phyloP scores from a whole-genome alignment of 768 basidiomycete species.

The Pleurotus tuoliensis region DNA sequence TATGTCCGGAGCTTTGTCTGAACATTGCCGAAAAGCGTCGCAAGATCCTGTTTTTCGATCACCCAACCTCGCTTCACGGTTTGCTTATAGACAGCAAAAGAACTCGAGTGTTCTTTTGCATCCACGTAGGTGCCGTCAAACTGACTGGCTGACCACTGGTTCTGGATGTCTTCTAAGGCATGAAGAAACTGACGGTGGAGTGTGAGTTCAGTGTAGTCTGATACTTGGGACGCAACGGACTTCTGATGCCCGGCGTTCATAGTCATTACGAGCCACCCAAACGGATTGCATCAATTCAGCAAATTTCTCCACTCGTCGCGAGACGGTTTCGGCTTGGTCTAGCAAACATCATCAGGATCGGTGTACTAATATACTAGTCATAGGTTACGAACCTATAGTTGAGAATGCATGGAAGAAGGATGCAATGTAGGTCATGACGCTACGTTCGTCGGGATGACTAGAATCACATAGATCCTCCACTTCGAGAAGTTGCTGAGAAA shows the following conservation, averaged over 20 bases:
- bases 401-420: constrained; percentile 98
- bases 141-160: constrained; percentile 60
- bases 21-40: constrained; percentile 86
- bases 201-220: neutral
- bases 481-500: constrained; percentile 82
- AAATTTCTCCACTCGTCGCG: constrained; percentile 91
- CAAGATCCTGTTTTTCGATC: constrained; percentile 83
- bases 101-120: constrained; percentile 70
- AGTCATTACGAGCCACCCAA: constrained; percentile 86
- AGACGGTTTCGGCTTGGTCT: constrained; percentile 96
- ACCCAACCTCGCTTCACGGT: constrained; percentile 86
- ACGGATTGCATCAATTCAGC: constrained; percentile 93
- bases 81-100: constrained; percentile 79
- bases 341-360: constrained; percentile 7
- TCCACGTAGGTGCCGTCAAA: constrained; percentile 78
- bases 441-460: constrained; percentile 87
- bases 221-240: neutral
- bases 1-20: constrained; percentile 94
- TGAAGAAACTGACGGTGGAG: constrained; percentile 49
- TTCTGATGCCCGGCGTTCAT: constrained; percentile 75
- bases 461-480: constrained; percentile 93
- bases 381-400: constrained; percentile 70
- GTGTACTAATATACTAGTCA: neutral
- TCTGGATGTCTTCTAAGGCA: constrained; percentile 63
- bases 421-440: constrained; percentile 97